phyloP scores from a whole-genome alignment of 768 basidiomycete species.

The Pisolithus microcarpus region DNA sequence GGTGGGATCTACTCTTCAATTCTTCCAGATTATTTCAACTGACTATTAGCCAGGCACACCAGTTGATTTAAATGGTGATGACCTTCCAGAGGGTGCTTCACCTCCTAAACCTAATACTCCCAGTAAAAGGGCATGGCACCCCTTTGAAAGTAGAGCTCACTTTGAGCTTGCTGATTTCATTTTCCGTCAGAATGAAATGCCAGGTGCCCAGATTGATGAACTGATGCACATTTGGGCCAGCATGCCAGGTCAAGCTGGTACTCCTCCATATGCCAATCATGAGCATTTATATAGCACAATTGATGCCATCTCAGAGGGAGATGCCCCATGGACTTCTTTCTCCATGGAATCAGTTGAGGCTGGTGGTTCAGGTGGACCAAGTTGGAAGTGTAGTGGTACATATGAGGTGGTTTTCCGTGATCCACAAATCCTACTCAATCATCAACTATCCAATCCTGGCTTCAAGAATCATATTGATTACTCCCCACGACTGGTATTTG shows the following conservation, averaged over 20 bases:
- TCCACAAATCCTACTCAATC: too few species aligned
- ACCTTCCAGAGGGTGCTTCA: neutral
- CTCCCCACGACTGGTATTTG: neutral
- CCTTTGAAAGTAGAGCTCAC: neutral
- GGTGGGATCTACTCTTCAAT: neutral
- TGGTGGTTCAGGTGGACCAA: too few species aligned
- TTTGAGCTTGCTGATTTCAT: slow-evolving; percentile 6
- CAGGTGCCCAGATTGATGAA: slow-evolving; percentile 3
- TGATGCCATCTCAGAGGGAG: slow-evolving; percentile 12
- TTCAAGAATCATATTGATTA: neutral
- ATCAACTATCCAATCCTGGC: neutral
- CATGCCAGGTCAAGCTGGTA: slow-evolving; percentile 5
- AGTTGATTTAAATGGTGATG: neutral
- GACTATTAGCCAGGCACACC: neutral
- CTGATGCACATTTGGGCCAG: slow-evolving; percentile 3
- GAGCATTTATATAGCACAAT: slow-evolving; percentile 19
- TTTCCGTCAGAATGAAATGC: slow-evolving; percentile 4
- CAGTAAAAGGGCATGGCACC: slow-evolving; percentile 3
- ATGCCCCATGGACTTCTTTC: neutral
- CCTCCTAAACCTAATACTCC: neutral
- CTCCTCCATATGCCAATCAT: slow-evolving; percentile 16
- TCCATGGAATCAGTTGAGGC: too few species aligned
- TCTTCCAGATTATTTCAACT: neutral
- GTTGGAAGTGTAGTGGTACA: too few species aligned
- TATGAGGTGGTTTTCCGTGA: too few species aligned